Base-by-base conservation (phyloP, 2,329 filamentous ascomycete genomes). In the Colletotrichum sp. region DNA sequence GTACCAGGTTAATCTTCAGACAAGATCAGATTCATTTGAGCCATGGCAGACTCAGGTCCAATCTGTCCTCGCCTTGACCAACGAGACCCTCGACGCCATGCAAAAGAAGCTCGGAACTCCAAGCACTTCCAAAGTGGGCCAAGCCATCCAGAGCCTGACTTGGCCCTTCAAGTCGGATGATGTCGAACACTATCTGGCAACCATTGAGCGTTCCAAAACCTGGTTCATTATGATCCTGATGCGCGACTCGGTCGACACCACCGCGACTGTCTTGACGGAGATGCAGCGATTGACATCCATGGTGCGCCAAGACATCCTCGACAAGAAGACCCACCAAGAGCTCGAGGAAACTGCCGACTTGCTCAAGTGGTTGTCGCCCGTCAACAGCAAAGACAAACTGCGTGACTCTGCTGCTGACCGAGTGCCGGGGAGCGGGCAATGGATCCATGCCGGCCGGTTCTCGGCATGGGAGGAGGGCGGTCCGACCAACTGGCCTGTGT, bases 171-270 rank as follows among this genome's bases (percentile, higher is more conserved):
- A 74, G 39, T 70, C 70, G 15, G 76, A 59, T 2, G 77, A 80
- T 30, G 61, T 80, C 6, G 67, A 78, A 39, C 79, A 79, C 21
- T 78, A 79, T 21, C 64, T 81, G 30, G 67, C 66, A 21, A 78
- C 77, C 13, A 55, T 80, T 4, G 80, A 81, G 48, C 70, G 79
- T 24, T 75, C 79, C 57, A 80, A 81, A 70, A 78, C 78, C 4
- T 80, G 79, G 80, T 80, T 80, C 60, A 77, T 81, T 52, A 79
- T 81, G 79, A 72, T 79, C 2, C 71, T 81, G 15, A 74, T 80
- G 48, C 74, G 72, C 48, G 77, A 81, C 67, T 77, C 75, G n/a
- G 74, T 69, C 48, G 79, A 80, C 16, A 55, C 67, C 18, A 80
- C 78, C 2, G 21, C 71, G 7, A 68, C 70, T 8, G 77, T 81